phyloP scores from a whole-genome alignment of 129 eudicot genomes.

The Pittosporum tobira region DNA sequence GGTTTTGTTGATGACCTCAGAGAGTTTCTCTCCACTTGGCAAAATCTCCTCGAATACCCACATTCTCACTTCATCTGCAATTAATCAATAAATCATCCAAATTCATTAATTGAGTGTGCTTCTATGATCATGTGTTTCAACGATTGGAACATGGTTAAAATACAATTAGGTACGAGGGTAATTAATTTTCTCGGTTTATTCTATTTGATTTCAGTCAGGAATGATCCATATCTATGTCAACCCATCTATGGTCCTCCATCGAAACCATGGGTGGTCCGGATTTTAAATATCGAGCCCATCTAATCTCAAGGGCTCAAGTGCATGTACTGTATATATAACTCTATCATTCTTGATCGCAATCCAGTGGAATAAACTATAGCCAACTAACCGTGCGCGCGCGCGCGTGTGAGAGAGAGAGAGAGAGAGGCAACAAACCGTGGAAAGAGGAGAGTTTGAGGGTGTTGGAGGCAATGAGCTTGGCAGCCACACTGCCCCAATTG shows the following conservation, averaged over 20 bases:
- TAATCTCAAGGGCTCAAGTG: no score
- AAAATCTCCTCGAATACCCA: slow-evolving; percentile 91
- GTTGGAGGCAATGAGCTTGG: slow-evolving; percentile 95
- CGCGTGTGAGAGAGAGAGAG: no score
- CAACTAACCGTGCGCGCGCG: no score
- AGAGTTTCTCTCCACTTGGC: slow-evolving; percentile 86
- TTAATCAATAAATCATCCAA: background rate
- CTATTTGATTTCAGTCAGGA: background rate
- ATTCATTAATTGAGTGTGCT: no score
- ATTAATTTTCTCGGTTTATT: background rate
- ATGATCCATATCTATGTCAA: background rate
- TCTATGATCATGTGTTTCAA: background rate
- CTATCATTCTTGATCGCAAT: no score
- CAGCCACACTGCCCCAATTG: slow-evolving; percentile 99
- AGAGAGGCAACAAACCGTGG: slow-evolving; percentile 42
- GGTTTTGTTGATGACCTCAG: slow-evolving; percentile 67
- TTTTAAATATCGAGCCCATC: no score
- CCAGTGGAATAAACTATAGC: no score
- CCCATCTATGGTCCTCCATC: no score
- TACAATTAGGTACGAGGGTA: background rate
- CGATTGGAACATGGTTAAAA: background rate
- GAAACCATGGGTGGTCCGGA: no score
- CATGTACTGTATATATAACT: no score
- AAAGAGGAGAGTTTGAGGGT: slow-evolving; percentile 57
- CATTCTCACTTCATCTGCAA: slow-evolving; percentile 92